Base-by-base conservation (phyloP, 2,329 filamentous ascomycete species). In the Talaromyces islandicus region DNA sequence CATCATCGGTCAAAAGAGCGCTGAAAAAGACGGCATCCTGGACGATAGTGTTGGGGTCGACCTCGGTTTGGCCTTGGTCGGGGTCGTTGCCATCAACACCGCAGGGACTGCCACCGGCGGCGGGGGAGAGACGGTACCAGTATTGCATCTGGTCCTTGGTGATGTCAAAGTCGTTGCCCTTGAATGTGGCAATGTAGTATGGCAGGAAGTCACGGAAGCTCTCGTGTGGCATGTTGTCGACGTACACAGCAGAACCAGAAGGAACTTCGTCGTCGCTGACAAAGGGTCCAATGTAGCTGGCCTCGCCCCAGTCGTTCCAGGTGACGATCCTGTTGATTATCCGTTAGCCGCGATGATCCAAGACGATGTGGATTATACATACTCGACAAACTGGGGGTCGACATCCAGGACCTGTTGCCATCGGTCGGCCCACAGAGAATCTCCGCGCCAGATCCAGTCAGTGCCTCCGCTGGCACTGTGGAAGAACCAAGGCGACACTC, bases 301-400 rank as follows among this genome's bases (percentile, higher is more conserved):
- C 81, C 70, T 86, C 84, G 54, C 84, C 83, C 64, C 78, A 86
- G 69, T 86, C 84, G 64, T 86, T 86, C 83, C 83, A 86, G 7
- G 82, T 82, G 43, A 85, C 77, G 58, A 85, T 82, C 69, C 80
- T 58, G 9, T 58, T 24, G n/a, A 9, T 32, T 21, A 14, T 57
- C n/a, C 43, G 30, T 43, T 21, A 25, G 32, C 19, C 41, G 27
- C 35, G 21, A 24, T n/a, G 0, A 5, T 54, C 24, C n/a, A 51
- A 11, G 12, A 0, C 35, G 12, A 24, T 25, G 6, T 11, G 11
- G 38, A 56, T n/a, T 7, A 48, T 29, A 56, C 64, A 41, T 61
- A 71, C 69, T 81, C 75, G 38, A 86, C 78, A 53, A 80, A 82
- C 27, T 80, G 75, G 0, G 84, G 83, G 56, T 77, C 66, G 0